These are phyloP conservation scores for Trichoderma atroviride DNA, from an alignment of 2,329 filamentous ascomycete species.

Conservation along the genomic window DNA sequence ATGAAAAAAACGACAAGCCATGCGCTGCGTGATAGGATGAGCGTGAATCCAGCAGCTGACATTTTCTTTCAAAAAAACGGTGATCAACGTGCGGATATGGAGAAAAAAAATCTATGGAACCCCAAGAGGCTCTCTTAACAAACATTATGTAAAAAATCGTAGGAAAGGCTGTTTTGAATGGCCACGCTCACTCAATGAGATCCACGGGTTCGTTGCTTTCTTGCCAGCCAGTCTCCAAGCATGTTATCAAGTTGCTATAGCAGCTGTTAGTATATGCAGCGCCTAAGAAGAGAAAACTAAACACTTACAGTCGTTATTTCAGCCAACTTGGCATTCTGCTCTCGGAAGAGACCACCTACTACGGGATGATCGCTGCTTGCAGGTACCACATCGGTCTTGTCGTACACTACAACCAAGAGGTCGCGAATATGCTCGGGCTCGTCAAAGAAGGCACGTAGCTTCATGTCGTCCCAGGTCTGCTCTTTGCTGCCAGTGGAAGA, in stretches of 20 bases:
- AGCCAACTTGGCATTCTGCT: conserved; percentile 82
- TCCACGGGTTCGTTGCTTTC: conserved; percentile 65
- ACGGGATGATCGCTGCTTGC: conserved; percentile 84
- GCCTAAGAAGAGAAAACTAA: not conserved
- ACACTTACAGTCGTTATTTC: conserved; percentile 76
- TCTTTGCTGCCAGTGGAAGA: conserved; percentile 42
- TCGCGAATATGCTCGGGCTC: conserved; percentile 87
- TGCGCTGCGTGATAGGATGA: conserved; percentile 7
- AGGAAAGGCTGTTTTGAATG: not conserved
- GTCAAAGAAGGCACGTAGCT: conserved; percentile 86
- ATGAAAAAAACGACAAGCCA: conserved; percentile 5
- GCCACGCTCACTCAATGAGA: conserved; percentile 35
- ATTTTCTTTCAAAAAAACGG: not conserved
- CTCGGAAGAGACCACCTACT: conserved; percentile 76
- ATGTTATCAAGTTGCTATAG: conserved; percentile 80
- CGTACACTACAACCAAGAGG: conserved; percentile 86
- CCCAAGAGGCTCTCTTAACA: conserved; percentile 1
- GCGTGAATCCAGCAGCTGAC: conserved; percentile 22
- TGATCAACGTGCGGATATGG: conserved; percentile 17
- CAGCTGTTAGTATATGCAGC: conserved; percentile 28
- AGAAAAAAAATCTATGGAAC: conserved; percentile 1
- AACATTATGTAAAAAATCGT: conserved; percentile 22
- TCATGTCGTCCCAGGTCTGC: conserved; percentile 81
- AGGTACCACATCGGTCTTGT: conserved; percentile 81
- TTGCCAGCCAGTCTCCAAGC: conserved; percentile 78